These are phyloP conservation scores for Hura crepitans DNA, from an alignment of 441 rosid genomes.

Conservation along the genomic window DNA sequence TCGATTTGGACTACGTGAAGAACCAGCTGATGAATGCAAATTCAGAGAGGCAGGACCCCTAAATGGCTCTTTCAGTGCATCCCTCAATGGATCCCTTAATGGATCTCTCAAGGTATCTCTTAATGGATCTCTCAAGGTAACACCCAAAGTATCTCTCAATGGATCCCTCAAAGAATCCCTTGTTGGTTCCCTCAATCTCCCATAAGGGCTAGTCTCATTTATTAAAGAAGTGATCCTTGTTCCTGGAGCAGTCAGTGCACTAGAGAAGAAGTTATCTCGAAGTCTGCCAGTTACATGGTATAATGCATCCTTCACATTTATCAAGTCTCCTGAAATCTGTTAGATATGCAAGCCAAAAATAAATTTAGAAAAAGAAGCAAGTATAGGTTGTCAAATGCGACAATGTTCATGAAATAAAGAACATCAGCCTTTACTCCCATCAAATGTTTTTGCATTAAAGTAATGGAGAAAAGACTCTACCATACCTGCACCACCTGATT, in stretches of 20 bases:
- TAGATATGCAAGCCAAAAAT: background rate
- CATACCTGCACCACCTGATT: slow-evolving; percentile 88
- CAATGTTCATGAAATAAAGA: too few species aligned
- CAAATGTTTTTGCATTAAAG: too few species aligned
- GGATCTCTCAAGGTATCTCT: background rate
- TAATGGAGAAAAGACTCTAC: background rate
- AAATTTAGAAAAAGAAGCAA: too few species aligned
- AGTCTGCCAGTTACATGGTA: slow-evolving; percentile 75
- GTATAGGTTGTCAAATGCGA: too few species aligned
- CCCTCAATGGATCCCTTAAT: slow-evolving; percentile 11
- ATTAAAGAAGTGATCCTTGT: slow-evolving; percentile 40
- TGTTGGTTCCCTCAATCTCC: slow-evolving; percentile 39
- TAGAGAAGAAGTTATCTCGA: slow-evolving; percentile 59
- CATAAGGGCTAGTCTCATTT: slow-evolving; percentile 50
- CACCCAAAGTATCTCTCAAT: slow-evolving; percentile 5
- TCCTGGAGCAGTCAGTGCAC: slow-evolving; percentile 32
- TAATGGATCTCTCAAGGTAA: slow-evolving; percentile 1
- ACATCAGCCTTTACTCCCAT: too few species aligned
- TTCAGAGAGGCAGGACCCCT: slow-evolving; percentile 34
- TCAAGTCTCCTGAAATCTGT: slow-evolving; percentile 77
- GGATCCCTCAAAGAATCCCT: slow-evolving; percentile 18
- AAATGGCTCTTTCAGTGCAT: slow-evolving; percentile 14
- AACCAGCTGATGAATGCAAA: slow-evolving; percentile 38
- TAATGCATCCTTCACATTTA: slow-evolving; percentile 70
- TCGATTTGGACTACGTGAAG: slow-evolving; percentile 39